These are phyloP conservation scores for Triticum turgidum DNA, from an alignment of 176 grass and related monocot species.

Conservation along the genomic window DNA sequence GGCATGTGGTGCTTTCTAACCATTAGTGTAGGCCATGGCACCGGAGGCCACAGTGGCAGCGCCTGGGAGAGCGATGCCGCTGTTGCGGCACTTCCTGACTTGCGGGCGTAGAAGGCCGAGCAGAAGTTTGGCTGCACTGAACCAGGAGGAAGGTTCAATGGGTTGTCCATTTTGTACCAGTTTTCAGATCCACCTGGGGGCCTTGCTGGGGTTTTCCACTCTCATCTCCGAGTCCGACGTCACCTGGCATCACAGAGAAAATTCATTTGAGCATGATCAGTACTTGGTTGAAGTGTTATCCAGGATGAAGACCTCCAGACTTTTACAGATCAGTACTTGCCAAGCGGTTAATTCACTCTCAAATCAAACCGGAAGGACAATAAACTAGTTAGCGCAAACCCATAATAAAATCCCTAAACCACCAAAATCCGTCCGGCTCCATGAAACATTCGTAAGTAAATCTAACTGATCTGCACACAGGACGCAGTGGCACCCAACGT, in stretches of 20 bases:
- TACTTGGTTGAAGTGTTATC: not conserved
- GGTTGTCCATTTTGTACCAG: slow-evolving; percentile 11
- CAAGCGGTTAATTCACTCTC: not conserved
- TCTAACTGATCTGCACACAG: not conserved
- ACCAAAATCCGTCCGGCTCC: not conserved
- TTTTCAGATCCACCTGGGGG: not conserved
- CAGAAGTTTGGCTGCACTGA: not conserved
- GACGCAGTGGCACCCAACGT: not conserved
- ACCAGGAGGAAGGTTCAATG: not conserved
- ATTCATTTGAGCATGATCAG: too few species aligned
- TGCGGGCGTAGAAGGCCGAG: not conserved
- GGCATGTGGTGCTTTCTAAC: slow-evolving; percentile 10
- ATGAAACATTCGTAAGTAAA: not conserved
- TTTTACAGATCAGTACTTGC: not conserved
- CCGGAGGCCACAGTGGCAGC: not conserved
- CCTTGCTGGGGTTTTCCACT: not conserved
- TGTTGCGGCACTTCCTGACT: slow-evolving; percentile 7
- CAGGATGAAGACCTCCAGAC: not conserved
- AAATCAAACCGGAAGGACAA: not conserved
- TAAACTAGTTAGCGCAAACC: not conserved
- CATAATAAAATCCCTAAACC: not conserved
- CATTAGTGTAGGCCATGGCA: not conserved
- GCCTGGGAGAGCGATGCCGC: not conserved
- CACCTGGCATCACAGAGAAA: not conserved
- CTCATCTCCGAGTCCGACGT: not conserved